Base-by-base conservation (phyloP, 257 asterid genomes). In the Fraxinus cuspidata region DNA sequence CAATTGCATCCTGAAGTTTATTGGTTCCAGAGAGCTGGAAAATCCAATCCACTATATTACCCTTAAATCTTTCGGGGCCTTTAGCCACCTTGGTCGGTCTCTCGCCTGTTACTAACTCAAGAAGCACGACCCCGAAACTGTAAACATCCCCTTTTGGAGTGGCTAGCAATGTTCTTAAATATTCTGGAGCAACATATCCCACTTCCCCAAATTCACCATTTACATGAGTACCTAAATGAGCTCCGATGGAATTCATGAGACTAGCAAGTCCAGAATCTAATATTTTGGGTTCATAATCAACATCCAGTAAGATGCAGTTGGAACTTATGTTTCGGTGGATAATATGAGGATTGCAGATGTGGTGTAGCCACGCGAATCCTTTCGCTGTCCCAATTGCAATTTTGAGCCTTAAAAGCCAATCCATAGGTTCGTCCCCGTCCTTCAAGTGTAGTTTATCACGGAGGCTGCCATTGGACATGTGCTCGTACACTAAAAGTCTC, bases 121-220 rank as follows among this genome's bases (percentile, higher is more conserved):
- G 86, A 77, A 91, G 96, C 65, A 93, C 97, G 1, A 93, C 93
- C 9, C 97, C 97, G 3, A 91, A 93, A 71, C 97, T 91, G 49
- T 81, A 93, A 18, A 90, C 94, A 35, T 91, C 97, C n/a, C 97
- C 97, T 80, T 93, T 91, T 28, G 94, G 92, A 16, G 97, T 89
- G 72, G 97, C 97, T 72, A 91, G 73, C 13, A 91, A 87, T n/a
- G 97, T 93, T 70, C 94, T 83, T 0, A 91, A 67, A 1, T 90
- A 91, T 72, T 91, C 97, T 0, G 97, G 97, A 0, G 97, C 94
- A 40, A 87, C 97, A 16, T 93, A 93, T 70, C 97, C 97, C 47
- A 86, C 77, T 73, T 93, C 92, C 25, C 97, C 97, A 2, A 90
- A 91, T 74, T 93, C 94, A 2, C 96, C 96, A 5, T 91, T 91